Conservation (phyloP, 2,329 filamentous ascomycete species). For the Arthrobotrys sinensis region DNA sequence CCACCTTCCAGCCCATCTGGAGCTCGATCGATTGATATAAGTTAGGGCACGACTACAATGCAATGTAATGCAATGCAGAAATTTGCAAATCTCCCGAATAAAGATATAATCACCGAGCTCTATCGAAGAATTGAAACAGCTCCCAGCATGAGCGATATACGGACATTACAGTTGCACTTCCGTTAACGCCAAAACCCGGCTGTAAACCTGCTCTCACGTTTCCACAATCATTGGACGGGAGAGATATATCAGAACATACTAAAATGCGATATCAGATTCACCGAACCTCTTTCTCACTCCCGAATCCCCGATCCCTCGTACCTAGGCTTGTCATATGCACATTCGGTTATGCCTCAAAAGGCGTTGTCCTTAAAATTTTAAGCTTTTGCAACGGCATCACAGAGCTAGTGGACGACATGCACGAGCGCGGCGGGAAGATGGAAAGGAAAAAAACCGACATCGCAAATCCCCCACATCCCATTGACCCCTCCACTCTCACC, state of each 20-base stretch:
- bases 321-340: slow-evolving; percentile 19
- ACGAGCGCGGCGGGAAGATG: slow-evolving; percentile 24
- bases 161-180: too few species aligned
- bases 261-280: not conserved
- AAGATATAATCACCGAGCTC: not conserved
- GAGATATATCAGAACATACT: not conserved
- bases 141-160: slow-evolving; percentile 3
- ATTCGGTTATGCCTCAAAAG: not conserved
- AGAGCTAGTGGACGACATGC: not conserved
- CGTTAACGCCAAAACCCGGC: not conserved
- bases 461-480: not conserved
- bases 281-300: not conserved
- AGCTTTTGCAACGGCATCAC: not conserved
- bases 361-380: slow-evolving; percentile 9
- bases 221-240: not conserved
- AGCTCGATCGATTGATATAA: not conserved
- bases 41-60: not conserved
- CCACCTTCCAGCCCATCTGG: not conserved
- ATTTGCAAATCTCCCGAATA: not conserved
- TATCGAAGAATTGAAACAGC: not conserved
- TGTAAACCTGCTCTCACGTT: not conserved
- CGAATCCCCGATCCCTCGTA: slow-evolving; percentile 20
- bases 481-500: slow-evolving; percentile 13
- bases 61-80: not conserved
- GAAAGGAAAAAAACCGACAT: not conserved